Conservation (phyloP, 352 stramenopile species). For the Albugo candida region DNA sequence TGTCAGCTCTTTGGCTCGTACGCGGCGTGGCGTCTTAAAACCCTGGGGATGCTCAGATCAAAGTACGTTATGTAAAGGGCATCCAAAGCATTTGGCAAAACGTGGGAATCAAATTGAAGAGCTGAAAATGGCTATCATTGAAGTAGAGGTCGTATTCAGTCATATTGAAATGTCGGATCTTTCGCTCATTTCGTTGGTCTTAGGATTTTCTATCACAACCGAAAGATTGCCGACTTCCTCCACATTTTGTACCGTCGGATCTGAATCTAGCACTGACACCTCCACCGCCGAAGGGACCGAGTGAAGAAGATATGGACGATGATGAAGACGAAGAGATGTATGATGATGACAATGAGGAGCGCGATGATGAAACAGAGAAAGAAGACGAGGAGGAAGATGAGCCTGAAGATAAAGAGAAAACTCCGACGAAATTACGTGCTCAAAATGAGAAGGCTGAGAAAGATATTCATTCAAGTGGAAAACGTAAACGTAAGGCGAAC, state of each 20-base stretch:
- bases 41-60: slow-evolving; percentile 59
- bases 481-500: slow-evolving; percentile 4
- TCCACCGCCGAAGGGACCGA: slow-evolving; percentile 16
- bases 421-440: slow-evolving; percentile 1
- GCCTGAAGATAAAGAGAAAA: slow-evolving; percentile 10
- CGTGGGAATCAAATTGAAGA: slow-evolving; percentile 31
- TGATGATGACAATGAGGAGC: slow-evolving; percentile 10
- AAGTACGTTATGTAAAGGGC: slow-evolving; percentile 40
- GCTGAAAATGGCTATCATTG: slow-evolving; percentile 27
- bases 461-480: slow-evolving; percentile 1
- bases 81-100: slow-evolving; percentile 47
- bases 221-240: slow-evolving; percentile 49
- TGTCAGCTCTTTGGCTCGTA: slow-evolving; percentile 23
- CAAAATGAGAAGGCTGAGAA: slow-evolving; percentile 11
- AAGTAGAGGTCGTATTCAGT: slow-evolving; percentile 20
- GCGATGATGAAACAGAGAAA: slow-evolving; percentile 11
- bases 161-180: neutral
- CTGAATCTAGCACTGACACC: slow-evolving; percentile 52
- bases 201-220: slow-evolving; percentile 59
- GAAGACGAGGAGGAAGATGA: slow-evolving; percentile 19
- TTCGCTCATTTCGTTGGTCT: neutral
- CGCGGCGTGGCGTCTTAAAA: slow-evolving; percentile 46
- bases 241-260: slow-evolving; percentile 66
- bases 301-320: slow-evolving; percentile 12
- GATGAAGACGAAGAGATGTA: slow-evolving; percentile 14